A percentile compares a stretch with the other conserved stretches of the same genome.
phyloP scores from a whole-genome alignment of 306 rosid genomes.

The Castanea mollissima region DNA sequence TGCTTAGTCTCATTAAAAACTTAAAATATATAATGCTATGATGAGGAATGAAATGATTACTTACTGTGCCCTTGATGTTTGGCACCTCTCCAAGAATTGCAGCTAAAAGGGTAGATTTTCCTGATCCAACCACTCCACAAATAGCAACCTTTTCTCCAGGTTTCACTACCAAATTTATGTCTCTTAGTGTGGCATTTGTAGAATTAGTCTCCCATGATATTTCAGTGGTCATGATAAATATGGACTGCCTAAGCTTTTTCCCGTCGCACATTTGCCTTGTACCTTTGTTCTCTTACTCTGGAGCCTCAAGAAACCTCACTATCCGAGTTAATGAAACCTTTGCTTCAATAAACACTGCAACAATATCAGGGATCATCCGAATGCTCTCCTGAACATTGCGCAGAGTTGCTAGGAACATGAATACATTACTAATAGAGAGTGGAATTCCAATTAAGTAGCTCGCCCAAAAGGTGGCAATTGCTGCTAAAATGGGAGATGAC shows the following conservation, averaged over 20 bases:
- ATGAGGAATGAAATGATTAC: neutral
- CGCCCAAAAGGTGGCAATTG: conserved; percentile 23
- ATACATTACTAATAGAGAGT: conserved; percentile 21
- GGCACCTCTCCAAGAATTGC: conserved; percentile 36
- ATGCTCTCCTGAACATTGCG: conserved; percentile 32
- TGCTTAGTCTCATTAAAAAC: neutral
- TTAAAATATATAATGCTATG: neutral
- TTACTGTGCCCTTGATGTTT: conserved; percentile 21
- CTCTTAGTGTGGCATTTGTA: conserved; percentile 12
- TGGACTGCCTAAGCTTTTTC: conserved; percentile 5
- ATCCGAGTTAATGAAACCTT: conserved; percentile 26
- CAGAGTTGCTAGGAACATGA: conserved; percentile 29
- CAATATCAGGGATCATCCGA: conserved; percentile 21
- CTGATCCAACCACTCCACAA: conserved; percentile 37
- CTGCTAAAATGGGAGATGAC: conserved; percentile 26
- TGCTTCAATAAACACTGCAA: conserved; percentile 27
- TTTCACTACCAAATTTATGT: conserved; percentile 20
- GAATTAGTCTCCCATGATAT: conserved; percentile 30
- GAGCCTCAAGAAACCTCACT: conserved; percentile 29
- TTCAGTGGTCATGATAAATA: conserved; percentile 9
- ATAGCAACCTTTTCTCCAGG: conserved; percentile 30
- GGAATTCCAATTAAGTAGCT: conserved; percentile 28
- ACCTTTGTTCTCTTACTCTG: conserved; percentile 10
- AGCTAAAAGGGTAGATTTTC: conserved; percentile 35
- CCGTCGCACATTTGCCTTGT: neutral